Percentiles rank a stretch among this genome's conserved stretches.
These are phyloP conservation scores for Trypanosoma theileri DNA, from an alignment of 208 protist species.

Conservation along the genomic window DNA sequence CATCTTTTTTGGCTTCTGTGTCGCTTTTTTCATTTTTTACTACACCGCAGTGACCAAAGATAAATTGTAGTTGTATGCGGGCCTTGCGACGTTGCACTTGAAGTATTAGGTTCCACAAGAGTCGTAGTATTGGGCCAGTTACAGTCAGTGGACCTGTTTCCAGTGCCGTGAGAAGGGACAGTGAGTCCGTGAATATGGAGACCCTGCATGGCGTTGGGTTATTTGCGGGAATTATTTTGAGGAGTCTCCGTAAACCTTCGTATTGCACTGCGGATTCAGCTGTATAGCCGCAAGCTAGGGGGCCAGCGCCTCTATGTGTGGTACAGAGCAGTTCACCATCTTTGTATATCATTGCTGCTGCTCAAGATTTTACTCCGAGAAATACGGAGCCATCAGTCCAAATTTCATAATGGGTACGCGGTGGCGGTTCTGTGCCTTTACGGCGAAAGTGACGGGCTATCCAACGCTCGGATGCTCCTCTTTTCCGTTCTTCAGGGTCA, in stretches of 20 bases:
- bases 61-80: neutral
- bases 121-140: neutral
- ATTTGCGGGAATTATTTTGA: neutral
- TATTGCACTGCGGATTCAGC: conserved; percentile 24
- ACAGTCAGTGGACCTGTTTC: neutral
- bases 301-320: conserved; percentile 6
- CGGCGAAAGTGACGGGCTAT: neutral
- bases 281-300: conserved; percentile 22
- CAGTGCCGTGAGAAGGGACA: neutral
- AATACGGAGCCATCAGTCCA: conserved; percentile 27
- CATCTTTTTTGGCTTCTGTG: neutral
- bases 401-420: conserved; percentile 14
- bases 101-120: neutral
- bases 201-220: neutral
- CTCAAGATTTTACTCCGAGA: conserved; percentile 17
- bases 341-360: conserved; percentile 18
- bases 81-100: neutral
- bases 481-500: neutral
- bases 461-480: conserved; percentile 7
- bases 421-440: neutral
- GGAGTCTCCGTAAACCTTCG: neutral
- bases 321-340: neutral
- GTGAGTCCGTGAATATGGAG: conserved; percentile 1
- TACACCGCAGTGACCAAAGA: neutral
- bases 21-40: neutral